Conservation (phyloP, 768 basidiomycete species). For the Rhodotorula graminis region DNA sequence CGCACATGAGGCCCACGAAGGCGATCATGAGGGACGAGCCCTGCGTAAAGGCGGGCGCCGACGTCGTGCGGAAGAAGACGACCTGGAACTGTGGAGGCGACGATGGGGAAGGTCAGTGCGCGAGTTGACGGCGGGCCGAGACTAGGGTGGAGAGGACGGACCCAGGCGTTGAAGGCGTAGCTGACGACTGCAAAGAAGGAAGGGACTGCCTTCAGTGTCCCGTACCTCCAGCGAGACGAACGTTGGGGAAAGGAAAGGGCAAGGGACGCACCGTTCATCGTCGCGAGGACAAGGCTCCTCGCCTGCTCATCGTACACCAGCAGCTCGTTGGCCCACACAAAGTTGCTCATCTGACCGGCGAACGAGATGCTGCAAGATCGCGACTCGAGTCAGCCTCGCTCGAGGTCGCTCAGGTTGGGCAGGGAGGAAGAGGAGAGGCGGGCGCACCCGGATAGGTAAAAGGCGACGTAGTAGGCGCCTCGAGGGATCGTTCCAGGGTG, state of each 20-base stretch:
- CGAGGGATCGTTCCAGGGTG: conserved; percentile 39
- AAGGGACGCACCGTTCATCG: conserved; percentile 57
- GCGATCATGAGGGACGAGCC: conserved; percentile 50
- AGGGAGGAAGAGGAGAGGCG: background rate
- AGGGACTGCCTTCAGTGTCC: too few relatives aligned
- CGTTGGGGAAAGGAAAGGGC: background rate
- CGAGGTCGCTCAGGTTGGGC: too few relatives aligned
- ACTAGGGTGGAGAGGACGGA: background rate
- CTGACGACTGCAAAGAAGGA: background rate
- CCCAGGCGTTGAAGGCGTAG: conserved; percentile 26
- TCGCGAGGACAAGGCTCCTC: conserved; percentile 64
- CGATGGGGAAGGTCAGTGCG: too few relatives aligned
- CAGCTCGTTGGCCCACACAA: conserved; percentile 75
- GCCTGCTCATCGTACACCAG: conserved; percentile 67
- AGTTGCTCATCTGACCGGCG: conserved; percentile 56
- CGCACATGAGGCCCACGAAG: background rate
- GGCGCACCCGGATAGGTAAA: conserved; percentile 54
- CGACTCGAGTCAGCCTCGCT: background rate
- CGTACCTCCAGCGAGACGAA: too few relatives aligned
- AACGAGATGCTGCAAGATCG: conserved; percentile 51
- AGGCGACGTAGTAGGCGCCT: conserved; percentile 63
- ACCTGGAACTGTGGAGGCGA: background rate
- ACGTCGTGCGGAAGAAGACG: conserved; percentile 64
- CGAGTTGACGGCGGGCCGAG: background rate
- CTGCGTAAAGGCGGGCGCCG: conserved; percentile 63